Base-by-base conservation (phyloP, 331 rosid species). In the Pyracantha coccinea region DNA sequence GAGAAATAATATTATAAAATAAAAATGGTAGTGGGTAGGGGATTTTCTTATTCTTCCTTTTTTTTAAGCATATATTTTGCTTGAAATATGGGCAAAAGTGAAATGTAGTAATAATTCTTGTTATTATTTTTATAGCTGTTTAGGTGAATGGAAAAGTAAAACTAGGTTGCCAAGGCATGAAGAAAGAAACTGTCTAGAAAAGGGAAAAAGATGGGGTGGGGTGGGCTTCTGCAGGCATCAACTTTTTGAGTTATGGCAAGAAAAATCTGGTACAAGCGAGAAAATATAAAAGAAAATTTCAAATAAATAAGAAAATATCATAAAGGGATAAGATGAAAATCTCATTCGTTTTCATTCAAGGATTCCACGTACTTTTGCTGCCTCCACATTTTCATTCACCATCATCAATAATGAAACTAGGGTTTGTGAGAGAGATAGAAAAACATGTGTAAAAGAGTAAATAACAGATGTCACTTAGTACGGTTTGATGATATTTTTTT, bases 111-210 rank as follows among this genome's bases (percentile, higher is more conserved):
- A 81, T 83, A 62, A 79, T 88, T 86, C 82, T 82, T 83, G 85
- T 79, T 66, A 52, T 68, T 57, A 45, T 72, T 78, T 68, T 64
- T 69, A 57, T 78, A 63, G 65, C 6, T 82, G 69, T 88, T 77
- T 88, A 83, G 96, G 94, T 85, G 86, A 86, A 87, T 71, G 92
- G 79, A 79, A 91, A 89, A 91, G 91, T 85, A 83, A 85, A 89
- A 88, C 79, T 92, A 86, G 94, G 95, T 89, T 89, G 94, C 90
- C 89, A 80, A 81, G 86, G 89, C 78, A 83, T 85, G 88, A 93
- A 91, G 94, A 81, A 93, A 91, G 92, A 83, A 89, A 88, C 81
- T 67, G 88, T 74, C 83, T 64, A 67, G 7, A 65, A 81, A 85
- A 74, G 79, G 93, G 45, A 81, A 86, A 76, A 81, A 54, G 84